Evolutionary conservation across 2,329 filamentous ascomycete genomes (phyloP).

Genomic region (Plenodomus lindquistii): DNA sequence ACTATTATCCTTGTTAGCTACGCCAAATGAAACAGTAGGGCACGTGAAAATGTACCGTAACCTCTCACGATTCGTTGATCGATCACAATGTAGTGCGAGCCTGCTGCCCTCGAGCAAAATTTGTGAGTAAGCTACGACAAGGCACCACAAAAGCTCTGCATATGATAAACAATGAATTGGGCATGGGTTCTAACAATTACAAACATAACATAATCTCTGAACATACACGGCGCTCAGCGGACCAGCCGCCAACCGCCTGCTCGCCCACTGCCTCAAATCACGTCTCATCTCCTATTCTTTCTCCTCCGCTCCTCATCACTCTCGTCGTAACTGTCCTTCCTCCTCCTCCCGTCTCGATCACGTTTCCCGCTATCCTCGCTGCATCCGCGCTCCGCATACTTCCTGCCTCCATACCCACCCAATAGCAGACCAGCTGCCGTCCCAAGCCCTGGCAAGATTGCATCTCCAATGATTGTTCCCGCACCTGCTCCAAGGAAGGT

Average conservation of each 20-base stretch:
- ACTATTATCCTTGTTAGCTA: too few species aligned
- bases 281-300: not conserved
- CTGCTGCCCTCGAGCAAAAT: too few species aligned
- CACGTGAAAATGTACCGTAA: too few species aligned
- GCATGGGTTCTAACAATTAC: too few species aligned
- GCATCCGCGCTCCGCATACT: constrained; percentile 42
- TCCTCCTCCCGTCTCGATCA: constrained; percentile 27
- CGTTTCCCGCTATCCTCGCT: constrained; percentile 18
- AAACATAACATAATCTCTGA: too few species aligned
- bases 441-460: constrained; percentile 50
- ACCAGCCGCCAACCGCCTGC: constrained; percentile 40
- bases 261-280: constrained; percentile 24
- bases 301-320: constrained; percentile 3
- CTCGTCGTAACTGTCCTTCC: constrained; percentile 31
- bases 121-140: too few species aligned
- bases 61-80: too few species aligned
- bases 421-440: constrained; percentile 45
- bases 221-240: too few species aligned
- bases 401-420: constrained; percentile 49
- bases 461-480: constrained; percentile 50
- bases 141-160: too few species aligned
- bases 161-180: too few species aligned
- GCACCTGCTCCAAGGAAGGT: constrained; percentile 52
- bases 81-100: too few species aligned
- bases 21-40: too few species aligned